Percentiles rank a stretch among this genome's conserved stretches.
phyloP scores from a whole-genome alignment of 768 basidiomycete genomes.

The Termitomyces sp. region DNA sequence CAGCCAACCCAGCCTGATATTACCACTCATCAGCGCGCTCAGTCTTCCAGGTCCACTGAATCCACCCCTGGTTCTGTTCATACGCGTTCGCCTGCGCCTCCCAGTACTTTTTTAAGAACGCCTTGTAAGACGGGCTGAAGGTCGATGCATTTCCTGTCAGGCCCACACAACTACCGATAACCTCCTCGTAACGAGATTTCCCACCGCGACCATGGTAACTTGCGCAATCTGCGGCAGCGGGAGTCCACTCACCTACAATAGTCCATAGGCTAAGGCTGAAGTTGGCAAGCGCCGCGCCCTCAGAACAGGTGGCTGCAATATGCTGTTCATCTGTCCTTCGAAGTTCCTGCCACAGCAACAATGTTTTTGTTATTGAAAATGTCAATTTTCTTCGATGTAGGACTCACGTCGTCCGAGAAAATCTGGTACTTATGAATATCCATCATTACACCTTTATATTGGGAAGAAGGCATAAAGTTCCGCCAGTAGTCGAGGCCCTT shows the following conservation, averaged over 20 bases:
- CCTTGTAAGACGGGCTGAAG: constrained; percentile 78
- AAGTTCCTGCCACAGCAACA: constrained; percentile 34
- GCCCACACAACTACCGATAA: constrained; percentile 69
- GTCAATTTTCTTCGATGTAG: background rate
- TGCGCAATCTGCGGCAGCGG: constrained; percentile 74
- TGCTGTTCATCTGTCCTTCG: constrained; percentile 49
- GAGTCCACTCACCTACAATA: constrained; percentile 86
- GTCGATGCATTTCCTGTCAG: constrained; percentile 70
- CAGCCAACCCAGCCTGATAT: constrained; percentile 73
- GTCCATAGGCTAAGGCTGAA: constrained; percentile 75
- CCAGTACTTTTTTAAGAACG: constrained; percentile 77
- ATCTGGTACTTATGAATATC: constrained; percentile 82
- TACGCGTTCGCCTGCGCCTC: constrained; percentile 79
- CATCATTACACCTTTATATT: constrained; percentile 69
- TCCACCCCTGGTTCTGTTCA: constrained; percentile 67
- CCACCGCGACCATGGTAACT: too few species aligned
- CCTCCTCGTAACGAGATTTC: too few species aligned
- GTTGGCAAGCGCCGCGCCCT: constrained; percentile 39
- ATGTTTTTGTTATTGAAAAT: too few species aligned
- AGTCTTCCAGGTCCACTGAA: constrained; percentile 84
- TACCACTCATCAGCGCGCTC: constrained; percentile 87
- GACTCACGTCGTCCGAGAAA: constrained; percentile 55
- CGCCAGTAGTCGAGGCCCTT: constrained; percentile 70
- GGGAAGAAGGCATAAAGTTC: constrained; percentile 52
- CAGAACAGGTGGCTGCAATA: constrained; percentile 56